A percentile compares a stretch with the other conserved stretches of the same genome.
Conservation (phyloP, 2,329 filamentous ascomycete genomes). For the Cladorrhinum sp. region DNA sequence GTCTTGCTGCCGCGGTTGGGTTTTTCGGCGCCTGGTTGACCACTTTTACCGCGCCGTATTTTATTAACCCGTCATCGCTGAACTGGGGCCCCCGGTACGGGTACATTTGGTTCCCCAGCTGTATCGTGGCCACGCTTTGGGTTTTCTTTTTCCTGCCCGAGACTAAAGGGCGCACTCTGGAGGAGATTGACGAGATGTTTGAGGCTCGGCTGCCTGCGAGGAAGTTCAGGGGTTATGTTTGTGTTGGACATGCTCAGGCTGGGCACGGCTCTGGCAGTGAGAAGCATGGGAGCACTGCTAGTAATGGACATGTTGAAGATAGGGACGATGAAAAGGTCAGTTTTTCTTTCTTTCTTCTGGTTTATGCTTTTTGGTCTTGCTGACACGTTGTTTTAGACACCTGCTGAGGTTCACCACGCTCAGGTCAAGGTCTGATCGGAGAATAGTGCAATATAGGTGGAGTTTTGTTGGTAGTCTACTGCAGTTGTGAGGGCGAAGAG, state of each 20-base stretch:
- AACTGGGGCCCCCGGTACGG: conserved; percentile 58
- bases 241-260: conserved; percentile 13
- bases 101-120: conserved; percentile 56
- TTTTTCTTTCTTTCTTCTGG: not conserved
- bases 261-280: not conserved
- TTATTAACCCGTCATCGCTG: conserved; percentile 53
- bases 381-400: not conserved
- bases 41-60: conserved; percentile 57
- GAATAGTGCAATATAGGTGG: not conserved
- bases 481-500: no score
- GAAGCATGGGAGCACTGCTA: not conserved
- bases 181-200: conserved; percentile 53
- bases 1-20: conserved; percentile 50
- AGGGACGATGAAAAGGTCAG: conserved; percentile 13
- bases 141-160: conserved; percentile 52
- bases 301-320: not conserved
- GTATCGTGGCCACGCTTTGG: conserved; percentile 35
- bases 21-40: conserved; percentile 57
- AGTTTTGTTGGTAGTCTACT: not conserved
- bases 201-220: conserved; percentile 38
- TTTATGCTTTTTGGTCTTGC: not conserved
- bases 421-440: conserved; percentile 35
- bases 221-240: conserved; percentile 37
- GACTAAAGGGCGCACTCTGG: conserved; percentile 49
- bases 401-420: conserved; percentile 25